Base-by-base conservation (phyloP, 805 yeast species). In the Torulaspora maleeae region DNA sequence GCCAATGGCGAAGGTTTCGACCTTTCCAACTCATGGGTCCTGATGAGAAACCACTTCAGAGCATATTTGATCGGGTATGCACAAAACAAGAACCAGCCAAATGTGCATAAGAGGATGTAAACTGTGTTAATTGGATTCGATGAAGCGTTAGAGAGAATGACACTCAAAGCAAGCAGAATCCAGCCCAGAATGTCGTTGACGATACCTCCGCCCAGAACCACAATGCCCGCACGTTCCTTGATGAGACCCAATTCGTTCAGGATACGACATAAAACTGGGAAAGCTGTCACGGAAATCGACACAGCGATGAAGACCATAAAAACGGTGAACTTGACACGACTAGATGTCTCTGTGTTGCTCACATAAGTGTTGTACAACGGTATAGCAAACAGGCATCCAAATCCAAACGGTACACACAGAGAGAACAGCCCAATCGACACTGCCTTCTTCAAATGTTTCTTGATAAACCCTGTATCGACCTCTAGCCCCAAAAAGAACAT, bases 141-240 rank as follows among this genome's bases (percentile, higher is more conserved):
- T 6, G 80, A 74, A 1, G 93, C 73, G 62, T 83, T 86, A 2
- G 91, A 90, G 50, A 86, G 72, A 15, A 90, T 84, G 38, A 86
- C 83, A 46, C 82, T 77, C 47, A 86, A 68, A 0, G 95, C 95
- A 49, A 86, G 72, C 45, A 86, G 68, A 45, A 85, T 77, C 95
- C 95, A 86, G 4, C 95, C 95, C 13, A 83, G 60, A 54, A 86
- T 75, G 59, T 86, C 95, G 59, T 86, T 86, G 34, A 81, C 75
- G 45, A 86, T 83, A 41, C 95, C 95, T 3, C 95, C 93, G 3
- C 91, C 86, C 28, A 86, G 67, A n/a, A 84, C 93, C 27, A 78
- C 72, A 9, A 75, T 71, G 36, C 88, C 89, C 16, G 85, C 90
- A 52, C 86, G 71, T 57, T 82, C 89, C 41, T 79, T 80, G 27